Base-by-base conservation (phyloP, 2,329 filamentous ascomycete genomes). In the Alternaria dauci region DNA sequence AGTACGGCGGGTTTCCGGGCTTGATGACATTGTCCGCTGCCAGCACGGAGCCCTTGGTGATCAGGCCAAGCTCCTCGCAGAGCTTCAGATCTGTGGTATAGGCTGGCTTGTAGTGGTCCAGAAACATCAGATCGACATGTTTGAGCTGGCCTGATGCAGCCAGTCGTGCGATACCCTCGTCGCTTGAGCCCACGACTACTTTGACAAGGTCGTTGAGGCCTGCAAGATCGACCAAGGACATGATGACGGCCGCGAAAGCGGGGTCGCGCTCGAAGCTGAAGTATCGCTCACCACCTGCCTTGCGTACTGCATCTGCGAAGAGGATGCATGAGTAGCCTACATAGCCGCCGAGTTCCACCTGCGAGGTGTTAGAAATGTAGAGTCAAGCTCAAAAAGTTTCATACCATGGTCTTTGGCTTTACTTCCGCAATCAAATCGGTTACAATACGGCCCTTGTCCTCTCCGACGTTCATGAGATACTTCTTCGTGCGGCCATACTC, bases 241-340 rank as follows among this genome's bases (percentile, higher is more conserved):
- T 82, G 55, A 91, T 89, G 9, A 94, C 86, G 5, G 88, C 88
- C 0, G 87, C 91, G 69, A 92, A 94, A 65, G 90, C 88, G 1
- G 91, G 88, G 69, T 90, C 91, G 69, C 87, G 82, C 74, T 95
- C 92, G 5, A 95, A 81, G 68, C 88, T 91, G 75, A 86, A 89
- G 79, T 93, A 94, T 25, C 82, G 81, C 66, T 84, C 82, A 3
- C 90, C 90, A 11, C 89, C 90, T 3, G 84, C 85, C 51, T 84
- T 82, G 59, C 86, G 85, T 16, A 92, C 80, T 0, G 89, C 88
- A 36, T 87, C 83, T 44, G 87, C 90, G 71, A 94, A 94, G 1
- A 93, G 82, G 60, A 95, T 88, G 60, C 89, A 89, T 0, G 91
- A 94, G 81, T 95, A 95, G 42, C 92, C 92, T 20, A 93, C 85